These are phyloP conservation scores for Mycena sanguinolenta DNA, from an alignment of 768 basidiomycete genomes.

Conservation along the genomic window DNA sequence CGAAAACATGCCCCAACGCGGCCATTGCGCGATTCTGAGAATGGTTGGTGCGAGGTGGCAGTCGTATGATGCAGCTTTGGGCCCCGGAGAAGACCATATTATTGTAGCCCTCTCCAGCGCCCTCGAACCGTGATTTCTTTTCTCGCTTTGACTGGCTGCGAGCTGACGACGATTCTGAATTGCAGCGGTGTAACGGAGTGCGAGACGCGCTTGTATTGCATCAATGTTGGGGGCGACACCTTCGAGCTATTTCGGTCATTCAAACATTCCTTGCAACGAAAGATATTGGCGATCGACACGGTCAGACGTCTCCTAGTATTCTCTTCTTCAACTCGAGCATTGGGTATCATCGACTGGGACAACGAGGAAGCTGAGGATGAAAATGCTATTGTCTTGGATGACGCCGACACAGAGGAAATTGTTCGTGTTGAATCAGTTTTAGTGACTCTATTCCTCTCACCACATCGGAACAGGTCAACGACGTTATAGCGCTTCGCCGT, in stretches of 20 bases:
- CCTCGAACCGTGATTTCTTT: constrained; percentile 10
- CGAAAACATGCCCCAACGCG: constrained; percentile 20
- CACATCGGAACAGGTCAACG: constrained; percentile 49
- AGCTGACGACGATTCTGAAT: not conserved
- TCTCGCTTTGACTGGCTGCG: not conserved
- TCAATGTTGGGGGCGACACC: constrained; percentile 5
- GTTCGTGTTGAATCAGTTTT: constrained; percentile 40
- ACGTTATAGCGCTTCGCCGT: constrained; percentile 58
- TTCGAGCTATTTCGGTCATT: constrained; percentile 20
- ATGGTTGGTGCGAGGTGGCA: constrained; percentile 23
- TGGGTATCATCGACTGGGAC: constrained; percentile 25
- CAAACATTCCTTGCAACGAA: constrained; percentile 12
- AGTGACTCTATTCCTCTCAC: not conserved
- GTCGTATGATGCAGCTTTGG: constrained; percentile 20
- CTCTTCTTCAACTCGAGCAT: constrained; percentile 10
- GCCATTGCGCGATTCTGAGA: constrained; percentile 18
- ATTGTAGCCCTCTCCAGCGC: constrained; percentile 24
- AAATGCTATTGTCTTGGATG: constrained; percentile 29
- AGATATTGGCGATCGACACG: constrained; percentile 31
- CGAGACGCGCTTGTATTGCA: constrained; percentile 19
- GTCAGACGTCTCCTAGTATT: constrained; percentile 21
- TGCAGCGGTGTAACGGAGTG: not conserved
- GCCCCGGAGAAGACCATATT: not conserved
- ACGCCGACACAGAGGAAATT: constrained; percentile 49
- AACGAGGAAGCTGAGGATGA: too few relatives aligned